Base-by-base conservation (phyloP, 108 stramenopile genomes). In the Cyclotella atomus region DNA sequence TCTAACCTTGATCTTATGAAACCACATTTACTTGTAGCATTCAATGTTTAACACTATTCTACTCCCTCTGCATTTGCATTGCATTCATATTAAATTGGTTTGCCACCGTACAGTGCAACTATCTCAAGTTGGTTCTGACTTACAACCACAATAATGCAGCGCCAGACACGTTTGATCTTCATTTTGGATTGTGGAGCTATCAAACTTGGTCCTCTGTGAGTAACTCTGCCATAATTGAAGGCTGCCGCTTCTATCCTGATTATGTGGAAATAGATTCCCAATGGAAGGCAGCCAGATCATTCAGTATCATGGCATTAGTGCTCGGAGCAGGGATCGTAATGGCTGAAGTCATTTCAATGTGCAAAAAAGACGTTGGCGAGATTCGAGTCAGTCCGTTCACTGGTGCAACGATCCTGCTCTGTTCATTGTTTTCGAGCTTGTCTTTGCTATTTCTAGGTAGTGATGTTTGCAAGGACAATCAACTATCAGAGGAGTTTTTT, bases 381-480 rank as follows among this genome's bases (percentile, higher is more conserved):
- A n/a, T n/a, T 6, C 38, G 38, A 41, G 12, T 41, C 38, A 9
- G 9, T 41, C 32, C 8, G 17, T 20, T 59, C 2, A 17, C 19
- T 19, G 75, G 66, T 15, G 55, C 21, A 20, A n/a, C 24, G 8
- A 70, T 36, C n/a, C 15, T 69, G 17, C 25, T 72, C 6, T 59
- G 54, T 30, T 72, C 70, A 24, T 35, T 81, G 36, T 81, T 65
- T 56, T 53, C 64, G n/a, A 80, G 70, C 19, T 24, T 84, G 62
- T 60, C 80, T 1, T 71, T 84, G 14, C 45, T 84, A 2, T 35
- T 84, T 21, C 41, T 84, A 21, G 43, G 53, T 15, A 84, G 79
- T 25, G 80, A 81, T 54, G 71, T 76, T 17, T 84, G 83, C 43
- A n/a, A 64, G 23, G 59, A 62, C 59, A 84, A 81, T 54, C 47